Evolutionary conservation across 1,284 basidiomycete species (phyloP), one percentile per base, ranked within the genome.

Genomic region (Ganoderma multipileum): DNA sequence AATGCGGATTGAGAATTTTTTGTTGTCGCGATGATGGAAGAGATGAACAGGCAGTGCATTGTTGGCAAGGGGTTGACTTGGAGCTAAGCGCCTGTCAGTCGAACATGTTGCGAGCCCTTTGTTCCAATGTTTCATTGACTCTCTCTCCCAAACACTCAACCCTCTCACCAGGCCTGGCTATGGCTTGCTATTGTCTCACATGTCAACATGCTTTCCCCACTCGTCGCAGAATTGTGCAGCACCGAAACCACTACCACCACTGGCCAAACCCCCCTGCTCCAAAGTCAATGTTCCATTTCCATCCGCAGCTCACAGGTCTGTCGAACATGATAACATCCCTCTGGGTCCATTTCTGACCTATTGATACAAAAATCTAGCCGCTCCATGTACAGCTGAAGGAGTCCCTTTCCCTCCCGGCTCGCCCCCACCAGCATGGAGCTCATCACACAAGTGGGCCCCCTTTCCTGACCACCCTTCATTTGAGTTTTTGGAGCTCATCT

Each of bases 401-500:
- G 20, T 60, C 61, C 23, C 23, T 52, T 57, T 70, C 3, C 67
- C 70, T 0, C 26, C 4, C 6, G 33, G 33, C 28, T 23, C 67
- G 8, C 67, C 66, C 0, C 62, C 65, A 18, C 26, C 23, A 1
- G 39, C 65, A 1, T 61, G 42, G 4, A 7, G 20, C 42, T 5
- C 1, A 2, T 28, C 8, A 54, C 61, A 41, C 38, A 38, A 71
- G 30, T 74, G 70, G 65, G 28, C 20, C 8, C 72, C 72, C 12
- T 74, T 62, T 50, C 44, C 63, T 11, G 39, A 60, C 23, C 36
- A 66, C 3, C 47, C 61, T 6, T 30, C 63, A 23, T 74, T 72
- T 26, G 60, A 69, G 20, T 47, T 63, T 36, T 65, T 71, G 0
- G 63, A 72, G 23, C 50, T 68, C 14, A 2, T 65, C 9, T 59